Percentiles rank a stretch among this genome's conserved stretches.
These are phyloP conservation scores for Nannochloropsis gaditana DNA, from an alignment of 108 stramenopile species.

Conservation along the genomic window DNA sequence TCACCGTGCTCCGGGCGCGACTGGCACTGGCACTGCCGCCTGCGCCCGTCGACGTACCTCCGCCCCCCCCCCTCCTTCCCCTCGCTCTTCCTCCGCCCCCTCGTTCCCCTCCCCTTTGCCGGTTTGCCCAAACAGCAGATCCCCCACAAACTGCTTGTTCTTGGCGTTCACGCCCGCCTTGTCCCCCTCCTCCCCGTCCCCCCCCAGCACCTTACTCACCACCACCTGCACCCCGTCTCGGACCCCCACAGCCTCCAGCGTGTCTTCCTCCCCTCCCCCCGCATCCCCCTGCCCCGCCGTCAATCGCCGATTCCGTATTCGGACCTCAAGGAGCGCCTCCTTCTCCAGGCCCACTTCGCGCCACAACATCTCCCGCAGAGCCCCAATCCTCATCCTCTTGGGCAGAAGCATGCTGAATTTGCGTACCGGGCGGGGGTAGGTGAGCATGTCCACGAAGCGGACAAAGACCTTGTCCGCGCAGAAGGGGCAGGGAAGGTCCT, in stretches of 20 bases:
- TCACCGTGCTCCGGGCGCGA: background rate
- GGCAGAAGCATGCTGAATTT: conserved; percentile 30
- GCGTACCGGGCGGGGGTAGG: conserved; percentile 41
- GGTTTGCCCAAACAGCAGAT: conserved; percentile 16
- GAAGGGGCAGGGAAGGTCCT: conserved; percentile 18
- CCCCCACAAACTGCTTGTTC: conserved; percentile 24
- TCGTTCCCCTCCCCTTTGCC: background rate
- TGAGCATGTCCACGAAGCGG: conserved; percentile 38
- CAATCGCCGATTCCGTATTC: background rate
- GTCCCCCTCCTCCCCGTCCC: background rate
- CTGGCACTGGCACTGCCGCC: background rate
- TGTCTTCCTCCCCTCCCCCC: background rate
- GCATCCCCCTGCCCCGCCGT: background rate
- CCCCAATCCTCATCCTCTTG: background rate
- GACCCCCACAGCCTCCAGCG: conserved; percentile 26
- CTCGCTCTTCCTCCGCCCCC: background rate
- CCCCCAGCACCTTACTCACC: conserved; percentile 30
- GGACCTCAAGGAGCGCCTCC: background rate
- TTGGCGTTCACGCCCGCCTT: background rate
- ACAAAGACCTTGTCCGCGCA: conserved; percentile 33
- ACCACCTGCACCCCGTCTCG: conserved; percentile 27
- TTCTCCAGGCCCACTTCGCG: background rate
- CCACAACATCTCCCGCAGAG: background rate
- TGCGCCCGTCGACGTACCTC: background rate
- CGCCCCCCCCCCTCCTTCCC: background rate